These are phyloP conservation scores for Rubroboletus pulcherrimus DNA, from an alignment of 768 basidiomycete species.

Conservation along the genomic window DNA sequence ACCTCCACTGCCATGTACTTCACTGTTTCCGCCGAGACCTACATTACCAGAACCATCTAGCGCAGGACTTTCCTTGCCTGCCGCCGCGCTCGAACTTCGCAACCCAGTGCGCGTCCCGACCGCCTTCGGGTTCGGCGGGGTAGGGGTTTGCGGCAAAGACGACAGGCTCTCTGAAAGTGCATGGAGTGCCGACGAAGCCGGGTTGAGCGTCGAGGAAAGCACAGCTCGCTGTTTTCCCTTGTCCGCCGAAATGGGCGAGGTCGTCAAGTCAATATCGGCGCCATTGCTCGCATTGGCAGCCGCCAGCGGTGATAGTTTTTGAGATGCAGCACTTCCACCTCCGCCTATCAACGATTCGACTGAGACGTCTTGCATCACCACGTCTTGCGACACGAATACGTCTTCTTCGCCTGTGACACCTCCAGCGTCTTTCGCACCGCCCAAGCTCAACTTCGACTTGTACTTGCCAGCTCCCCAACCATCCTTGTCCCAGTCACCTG, in stretches of 20 bases:
- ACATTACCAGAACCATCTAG: conserved; percentile 34
- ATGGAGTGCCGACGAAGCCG: conserved; percentile 44
- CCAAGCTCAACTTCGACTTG: not conserved
- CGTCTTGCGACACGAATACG: conserved; percentile 10
- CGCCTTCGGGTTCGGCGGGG: conserved; percentile 27
- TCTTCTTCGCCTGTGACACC: conserved; percentile 1
- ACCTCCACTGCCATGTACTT: conserved; percentile 19
- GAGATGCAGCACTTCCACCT: conserved; percentile 5
- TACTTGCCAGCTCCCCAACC: not conserved
- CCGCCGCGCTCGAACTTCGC: conserved; percentile 37
- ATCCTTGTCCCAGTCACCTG: not conserved
- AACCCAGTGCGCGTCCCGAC: conserved; percentile 51
- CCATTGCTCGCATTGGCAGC: conserved; percentile 4
- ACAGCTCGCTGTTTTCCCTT: conserved; percentile 22
- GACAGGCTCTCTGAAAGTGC: conserved; percentile 61
- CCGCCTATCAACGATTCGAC: conserved; percentile 8
- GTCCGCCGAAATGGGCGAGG: conserved; percentile 14
- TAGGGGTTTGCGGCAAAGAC: conserved; percentile 41
- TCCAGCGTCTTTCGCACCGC: not conserved
- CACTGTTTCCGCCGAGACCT: conserved; percentile 19
- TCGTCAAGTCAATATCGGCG: conserved; percentile 12
- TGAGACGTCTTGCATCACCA: not conserved
- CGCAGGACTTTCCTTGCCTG: conserved; percentile 24
- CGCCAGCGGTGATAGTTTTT: conserved; percentile 7
- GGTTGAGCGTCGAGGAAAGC: conserved; percentile 22